Percentiles rank a stretch among this genome's conserved stretches.
Evolutionary conservation across 352 stramenopile species (phyloP).

Genomic region (Phytophthora cactorum): DNA sequence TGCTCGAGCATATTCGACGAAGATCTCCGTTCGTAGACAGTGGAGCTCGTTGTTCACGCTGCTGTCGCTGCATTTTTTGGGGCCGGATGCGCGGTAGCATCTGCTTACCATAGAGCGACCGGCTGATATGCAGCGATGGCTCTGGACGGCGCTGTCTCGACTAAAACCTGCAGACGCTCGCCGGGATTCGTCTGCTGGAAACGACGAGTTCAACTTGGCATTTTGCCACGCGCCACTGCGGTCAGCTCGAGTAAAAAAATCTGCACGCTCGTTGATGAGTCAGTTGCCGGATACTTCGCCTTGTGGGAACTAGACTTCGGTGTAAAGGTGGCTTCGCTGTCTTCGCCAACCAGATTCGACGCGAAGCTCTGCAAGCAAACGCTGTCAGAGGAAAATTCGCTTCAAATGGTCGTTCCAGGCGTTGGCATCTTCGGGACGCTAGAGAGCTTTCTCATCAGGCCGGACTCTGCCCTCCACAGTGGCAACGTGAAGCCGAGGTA

Average conservation of each 20-base stretch:
- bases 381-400: neutral
- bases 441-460: constrained; percentile 12
- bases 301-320: neutral
- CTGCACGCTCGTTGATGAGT: constrained; percentile 10
- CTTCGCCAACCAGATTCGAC: neutral
- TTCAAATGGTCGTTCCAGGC: neutral
- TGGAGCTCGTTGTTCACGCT: neutral
- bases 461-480: constrained; percentile 17
- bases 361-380: constrained; percentile 12
- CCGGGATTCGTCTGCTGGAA: constrained; percentile 6
- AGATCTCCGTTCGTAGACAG: constrained; percentile 5
- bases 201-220: constrained; percentile 21
- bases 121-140: constrained; percentile 28
- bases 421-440: neutral
- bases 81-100: constrained; percentile 18
- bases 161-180: constrained; percentile 3
- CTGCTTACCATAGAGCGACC: constrained; percentile 29
- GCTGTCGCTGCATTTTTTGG: constrained; percentile 5
- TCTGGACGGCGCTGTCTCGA: constrained; percentile 2
- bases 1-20: neutral
- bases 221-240: neutral
- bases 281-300: constrained; percentile 3
- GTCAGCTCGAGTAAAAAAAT: neutral
- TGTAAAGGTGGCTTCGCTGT: neutral
- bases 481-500: constrained; percentile 16